Conservation (phyloP, 345 rosid species). For the Aurinia saxatilis region DNA sequence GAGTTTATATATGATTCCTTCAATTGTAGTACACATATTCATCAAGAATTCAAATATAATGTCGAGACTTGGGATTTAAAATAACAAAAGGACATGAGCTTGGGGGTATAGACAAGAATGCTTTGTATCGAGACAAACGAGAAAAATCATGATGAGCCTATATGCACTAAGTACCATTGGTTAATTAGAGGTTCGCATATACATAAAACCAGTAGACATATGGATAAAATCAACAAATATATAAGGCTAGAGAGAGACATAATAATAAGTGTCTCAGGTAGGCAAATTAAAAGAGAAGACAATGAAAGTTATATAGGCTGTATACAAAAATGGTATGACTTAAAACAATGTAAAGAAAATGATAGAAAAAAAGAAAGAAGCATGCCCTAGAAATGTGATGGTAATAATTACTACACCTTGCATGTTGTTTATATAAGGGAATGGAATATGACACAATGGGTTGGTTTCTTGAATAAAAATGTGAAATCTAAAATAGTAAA, state of each 20-base stretch:
- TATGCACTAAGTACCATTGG: conserved; percentile 21
- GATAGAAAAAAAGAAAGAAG: conserved; percentile 14
- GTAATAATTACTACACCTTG: conserved; percentile 23
- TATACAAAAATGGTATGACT: conserved; percentile 18
- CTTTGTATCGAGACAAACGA: conserved; percentile 23
- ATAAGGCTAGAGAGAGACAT: background rate
- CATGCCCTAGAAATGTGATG: conserved; percentile 32
- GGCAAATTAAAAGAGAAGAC: no score
- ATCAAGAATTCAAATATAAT: no score
- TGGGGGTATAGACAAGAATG: conserved; percentile 11
- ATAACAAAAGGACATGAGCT: background rate
- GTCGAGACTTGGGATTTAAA: conserved; percentile 4
- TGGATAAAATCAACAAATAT: conserved; percentile 1
- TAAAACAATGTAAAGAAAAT: no score
- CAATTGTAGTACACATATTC: background rate
- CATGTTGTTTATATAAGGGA: conserved; percentile 20
- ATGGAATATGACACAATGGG: conserved; percentile 25
- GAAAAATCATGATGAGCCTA: conserved; percentile 21
- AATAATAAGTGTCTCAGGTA: conserved; percentile 6
- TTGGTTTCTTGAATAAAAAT: conserved; percentile 3
- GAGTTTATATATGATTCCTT: background rate
- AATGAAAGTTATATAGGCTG: conserved; percentile 3
- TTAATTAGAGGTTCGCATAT: conserved; percentile 20
- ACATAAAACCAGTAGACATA: conserved; percentile 12
- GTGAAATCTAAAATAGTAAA: conserved; percentile 7